phyloP scores from a whole-genome alignment of 495 filamentous ascomycete species.

The Aspergillus affinis region DNA sequence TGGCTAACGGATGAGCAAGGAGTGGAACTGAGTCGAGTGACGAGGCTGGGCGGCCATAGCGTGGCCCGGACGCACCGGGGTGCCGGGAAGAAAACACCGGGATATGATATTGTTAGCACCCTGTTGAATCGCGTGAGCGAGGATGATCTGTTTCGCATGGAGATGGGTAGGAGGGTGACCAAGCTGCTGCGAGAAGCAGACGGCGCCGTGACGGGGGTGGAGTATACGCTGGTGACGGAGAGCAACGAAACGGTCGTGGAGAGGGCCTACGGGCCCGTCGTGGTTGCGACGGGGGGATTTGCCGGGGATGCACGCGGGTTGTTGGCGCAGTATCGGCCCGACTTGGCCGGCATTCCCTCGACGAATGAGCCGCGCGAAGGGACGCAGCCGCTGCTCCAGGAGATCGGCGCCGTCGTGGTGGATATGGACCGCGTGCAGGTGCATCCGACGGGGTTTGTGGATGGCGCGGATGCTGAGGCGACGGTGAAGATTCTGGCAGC shows the following conservation, averaged over 20 bases:
- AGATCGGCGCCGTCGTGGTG: conserved; percentile 48
- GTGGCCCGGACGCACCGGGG: conserved; percentile 55
- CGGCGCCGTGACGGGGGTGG: conserved; percentile 19
- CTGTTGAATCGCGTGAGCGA: conserved; percentile 45
- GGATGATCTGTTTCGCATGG: conserved; percentile 43
- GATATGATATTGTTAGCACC: conserved; percentile 50
- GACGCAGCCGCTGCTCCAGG: conserved; percentile 45
- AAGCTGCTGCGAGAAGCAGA: conserved; percentile 33
- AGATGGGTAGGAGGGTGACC: conserved; percentile 44
- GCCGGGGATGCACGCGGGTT: conserved; percentile 56
- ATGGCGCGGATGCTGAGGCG: conserved; percentile 36
- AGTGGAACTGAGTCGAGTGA: conserved; percentile 54
- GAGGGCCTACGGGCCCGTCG: conserved; percentile 47
- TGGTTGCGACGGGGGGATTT: conserved; percentile 59
- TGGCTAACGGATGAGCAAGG: conserved; percentile 52
- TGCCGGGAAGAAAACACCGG: conserved; percentile 48
- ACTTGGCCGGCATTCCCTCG: conserved; percentile 55
- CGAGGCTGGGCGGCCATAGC: conserved; percentile 54
- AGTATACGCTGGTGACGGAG: conserved; percentile 24
- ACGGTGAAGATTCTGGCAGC: conserved; percentile 60
- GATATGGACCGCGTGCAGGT: conserved; percentile 56
- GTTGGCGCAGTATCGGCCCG: conserved; percentile 53
- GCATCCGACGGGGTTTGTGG: conserved; percentile 61
- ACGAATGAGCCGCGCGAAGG: conserved; percentile 58
- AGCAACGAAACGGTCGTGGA: conserved; percentile 26